These are phyloP conservation scores for Phaeophleospora eucalypticola DNA, from an alignment of 2,329 filamentous ascomycete genomes.

Conservation along the genomic window DNA sequence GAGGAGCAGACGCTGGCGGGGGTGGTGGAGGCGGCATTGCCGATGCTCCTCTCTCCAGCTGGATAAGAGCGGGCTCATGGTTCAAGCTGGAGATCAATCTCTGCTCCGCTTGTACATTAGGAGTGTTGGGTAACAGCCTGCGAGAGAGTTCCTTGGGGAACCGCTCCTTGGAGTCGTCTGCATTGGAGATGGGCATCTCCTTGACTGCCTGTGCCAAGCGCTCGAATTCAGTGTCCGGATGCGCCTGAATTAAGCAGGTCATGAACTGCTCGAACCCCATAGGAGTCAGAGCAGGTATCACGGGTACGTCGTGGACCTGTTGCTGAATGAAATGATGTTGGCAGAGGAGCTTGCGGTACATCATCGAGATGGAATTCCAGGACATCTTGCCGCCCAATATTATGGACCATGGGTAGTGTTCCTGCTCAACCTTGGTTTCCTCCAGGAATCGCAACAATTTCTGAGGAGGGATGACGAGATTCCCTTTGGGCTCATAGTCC, in stretches of 20 bases:
- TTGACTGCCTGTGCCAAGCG: slow-evolving; percentile 65
- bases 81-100: slow-evolving; percentile 51
- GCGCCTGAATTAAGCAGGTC: slow-evolving; percentile 66
- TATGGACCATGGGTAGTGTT: slow-evolving; percentile 61
- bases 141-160: slow-evolving; percentile 76
- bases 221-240: slow-evolving; percentile 70
- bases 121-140: slow-evolving; percentile 61
- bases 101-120: slow-evolving; percentile 56
- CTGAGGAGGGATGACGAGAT: slow-evolving; percentile 67
- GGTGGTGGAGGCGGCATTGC: slow-evolving; percentile 35
- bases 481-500: slow-evolving; percentile 62
- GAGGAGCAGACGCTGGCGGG: slow-evolving; percentile 20
- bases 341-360: slow-evolving; percentile 47
- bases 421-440: slow-evolving; percentile 59
- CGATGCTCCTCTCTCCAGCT: slow-evolving; percentile 36
- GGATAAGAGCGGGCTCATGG: slow-evolving; percentile 41
- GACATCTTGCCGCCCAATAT: slow-evolving; percentile 44
- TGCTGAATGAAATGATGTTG: slow-evolving; percentile 48
- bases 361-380: slow-evolving; percentile 39
- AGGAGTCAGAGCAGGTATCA: slow-evolving; percentile 45
- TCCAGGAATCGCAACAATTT: slow-evolving; percentile 74
- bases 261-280: slow-evolving; percentile 58
- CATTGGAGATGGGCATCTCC: slow-evolving; percentile 66
- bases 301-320: slow-evolving; percentile 39
- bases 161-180: slow-evolving; percentile 61